Conservation (phyloP, 805 yeast species). For the Danielia reshetovae region DNA sequence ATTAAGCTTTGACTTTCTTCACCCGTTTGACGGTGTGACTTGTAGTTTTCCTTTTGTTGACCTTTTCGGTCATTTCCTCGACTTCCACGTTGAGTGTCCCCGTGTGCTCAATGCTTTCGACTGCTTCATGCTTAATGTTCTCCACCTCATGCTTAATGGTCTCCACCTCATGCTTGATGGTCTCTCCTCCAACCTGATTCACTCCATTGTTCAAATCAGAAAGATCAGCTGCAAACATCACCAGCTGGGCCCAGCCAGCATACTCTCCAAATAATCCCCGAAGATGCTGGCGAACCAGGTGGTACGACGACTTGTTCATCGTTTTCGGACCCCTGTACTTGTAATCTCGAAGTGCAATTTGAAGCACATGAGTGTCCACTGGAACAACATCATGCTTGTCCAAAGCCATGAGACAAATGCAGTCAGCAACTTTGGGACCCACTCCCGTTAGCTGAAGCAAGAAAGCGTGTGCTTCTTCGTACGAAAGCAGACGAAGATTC, state of each 20-base stretch:
- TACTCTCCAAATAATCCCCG: slow-evolving; percentile 75
- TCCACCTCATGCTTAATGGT: no score
- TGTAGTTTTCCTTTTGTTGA: no score
- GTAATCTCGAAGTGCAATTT: slow-evolving; percentile 82
- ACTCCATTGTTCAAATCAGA: slow-evolving; percentile 67
- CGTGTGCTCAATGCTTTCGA: neutral
- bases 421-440: slow-evolving; percentile 98
- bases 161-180: slow-evolving; percentile 12
- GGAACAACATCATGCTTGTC: slow-evolving; percentile 88
- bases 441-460: slow-evolving; percentile 76
- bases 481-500: slow-evolving; percentile 42
- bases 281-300: slow-evolving; percentile 56
- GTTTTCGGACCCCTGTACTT: slow-evolving; percentile 46
- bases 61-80: neutral
- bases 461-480: slow-evolving; percentile 52
- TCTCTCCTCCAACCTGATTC: slow-evolving; percentile 26
- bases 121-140: neutral
- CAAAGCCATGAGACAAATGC: slow-evolving; percentile 88
- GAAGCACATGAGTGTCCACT: slow-evolving; percentile 91
- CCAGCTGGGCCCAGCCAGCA: slow-evolving; percentile 99
- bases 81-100: slow-evolving; percentile 2
- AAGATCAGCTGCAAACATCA: slow-evolving; percentile 82
- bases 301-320: slow-evolving; percentile 50
- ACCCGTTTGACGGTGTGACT: slow-evolving; percentile 5
- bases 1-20: slow-evolving; percentile 2